Percentiles rank a stretch among this genome's conserved stretches.
phyloP scores from a whole-genome alignment of 2,329 filamentous ascomycete genomes.

The Penicillium sp. region DNA sequence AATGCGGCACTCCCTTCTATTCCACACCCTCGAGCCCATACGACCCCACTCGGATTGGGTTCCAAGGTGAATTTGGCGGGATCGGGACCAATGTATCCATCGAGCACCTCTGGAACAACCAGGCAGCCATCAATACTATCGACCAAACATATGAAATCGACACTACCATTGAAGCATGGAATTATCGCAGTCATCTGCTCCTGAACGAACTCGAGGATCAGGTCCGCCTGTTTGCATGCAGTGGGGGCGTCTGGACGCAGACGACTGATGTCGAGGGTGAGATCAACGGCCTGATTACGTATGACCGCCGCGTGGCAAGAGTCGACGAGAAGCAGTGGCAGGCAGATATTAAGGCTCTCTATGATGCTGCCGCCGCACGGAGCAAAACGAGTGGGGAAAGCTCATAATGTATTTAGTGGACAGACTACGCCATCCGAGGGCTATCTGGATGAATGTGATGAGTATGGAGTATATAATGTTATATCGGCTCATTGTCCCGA shows the following conservation, averaged over 20 bases:
- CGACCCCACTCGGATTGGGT: slow-evolving; percentile 60
- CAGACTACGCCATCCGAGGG: background rate
- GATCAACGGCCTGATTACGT: slow-evolving; percentile 69
- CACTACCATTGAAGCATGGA: slow-evolving; percentile 59
- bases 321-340: slow-evolving; percentile 61
- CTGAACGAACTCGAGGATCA: slow-evolving; percentile 52
- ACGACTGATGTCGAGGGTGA: slow-evolving; percentile 74
- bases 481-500: background rate
- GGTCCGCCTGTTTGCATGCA: slow-evolving; percentile 59
- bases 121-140: slow-evolving; percentile 58
- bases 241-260: slow-evolving; percentile 70
- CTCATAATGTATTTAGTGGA: background rate
- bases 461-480: slow-evolving; percentile 2
- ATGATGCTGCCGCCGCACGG: slow-evolving; percentile 51
- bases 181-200: slow-evolving; percentile 61
- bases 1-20: slow-evolving; percentile 70
- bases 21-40: slow-evolving; percentile 57
- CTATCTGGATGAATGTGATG: background rate
- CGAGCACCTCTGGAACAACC: slow-evolving; percentile 66
- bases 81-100: slow-evolving; percentile 64
- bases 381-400: slow-evolving; percentile 12
- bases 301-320: slow-evolving; percentile 60
- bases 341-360: slow-evolving; percentile 59
- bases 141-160: slow-evolving; percentile 69
- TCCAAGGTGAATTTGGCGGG: slow-evolving; percentile 72